phyloP scores from a whole-genome alignment of 192 early-diverging fungal genomes.

The Martensiomyces pterosporus region DNA sequence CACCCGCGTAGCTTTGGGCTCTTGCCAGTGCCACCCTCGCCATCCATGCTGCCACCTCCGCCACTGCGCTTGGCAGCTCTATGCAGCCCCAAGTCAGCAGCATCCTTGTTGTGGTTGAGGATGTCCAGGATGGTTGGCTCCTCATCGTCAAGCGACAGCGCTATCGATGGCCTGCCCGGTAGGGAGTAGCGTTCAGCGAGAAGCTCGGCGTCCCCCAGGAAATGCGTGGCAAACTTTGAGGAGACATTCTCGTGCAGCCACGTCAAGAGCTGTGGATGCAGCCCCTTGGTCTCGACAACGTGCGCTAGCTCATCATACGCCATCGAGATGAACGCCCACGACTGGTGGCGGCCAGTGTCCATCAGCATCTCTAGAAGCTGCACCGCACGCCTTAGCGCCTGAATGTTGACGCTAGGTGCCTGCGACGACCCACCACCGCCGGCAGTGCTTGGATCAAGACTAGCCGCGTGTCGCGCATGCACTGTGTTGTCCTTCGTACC shows the following conservation, averaged over 20 bases:
- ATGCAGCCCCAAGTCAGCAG: constrained; percentile 34
- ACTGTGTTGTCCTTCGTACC: constrained; percentile 31
- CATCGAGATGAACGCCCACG: constrained; percentile 63
- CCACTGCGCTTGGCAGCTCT: constrained; percentile 30
- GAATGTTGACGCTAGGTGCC: constrained; percentile 23
- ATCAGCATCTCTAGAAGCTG: constrained; percentile 56
- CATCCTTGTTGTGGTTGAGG: constrained; percentile 30
- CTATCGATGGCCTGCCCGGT: constrained; percentile 1
- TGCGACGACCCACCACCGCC: constrained; percentile 32
- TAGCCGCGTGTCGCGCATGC: too few species aligned
- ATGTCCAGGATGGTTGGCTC: constrained; percentile 36
- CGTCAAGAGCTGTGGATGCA: constrained; percentile 54
- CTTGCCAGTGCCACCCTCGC: not conserved
- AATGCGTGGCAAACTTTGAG: constrained; percentile 56
- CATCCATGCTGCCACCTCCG: constrained; percentile 1
- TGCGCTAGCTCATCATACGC: constrained; percentile 70
- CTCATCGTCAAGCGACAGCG: constrained; percentile 31
- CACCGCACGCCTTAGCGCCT: constrained; percentile 53
- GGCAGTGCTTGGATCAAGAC: too few species aligned
- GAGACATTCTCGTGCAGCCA: constrained; percentile 70
- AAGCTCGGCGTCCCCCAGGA: constrained; percentile 48
- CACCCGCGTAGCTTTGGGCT: constrained; percentile 26
- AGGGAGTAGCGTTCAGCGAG: constrained; percentile 16
- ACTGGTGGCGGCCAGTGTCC: constrained; percentile 35
- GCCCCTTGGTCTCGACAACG: constrained; percentile 50